Conservation (phyloP, 176 grass and related monocot genomes). For the Carex parvula region DNA sequence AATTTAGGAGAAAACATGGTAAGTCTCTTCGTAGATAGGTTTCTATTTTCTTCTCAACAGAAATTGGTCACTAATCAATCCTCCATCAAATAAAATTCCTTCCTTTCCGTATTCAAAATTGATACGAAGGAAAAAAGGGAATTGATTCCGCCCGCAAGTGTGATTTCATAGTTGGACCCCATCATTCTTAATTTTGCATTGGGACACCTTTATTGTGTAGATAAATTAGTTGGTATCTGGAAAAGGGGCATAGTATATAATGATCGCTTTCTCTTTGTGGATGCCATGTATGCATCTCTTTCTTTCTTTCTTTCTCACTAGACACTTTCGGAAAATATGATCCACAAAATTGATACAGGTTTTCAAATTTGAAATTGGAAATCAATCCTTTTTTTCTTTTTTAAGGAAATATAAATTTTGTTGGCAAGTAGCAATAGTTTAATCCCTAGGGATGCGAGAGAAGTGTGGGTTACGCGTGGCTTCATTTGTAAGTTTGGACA, state of each 20-base stretch:
- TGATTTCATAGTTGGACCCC: not conserved
- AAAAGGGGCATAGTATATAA: no score
- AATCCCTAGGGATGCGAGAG: not conserved
- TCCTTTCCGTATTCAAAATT: not conserved
- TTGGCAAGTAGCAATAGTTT: not conserved
- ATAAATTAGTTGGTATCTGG: no score
- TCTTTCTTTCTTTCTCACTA: no score
- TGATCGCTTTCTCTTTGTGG: no score
- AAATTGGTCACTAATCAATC: not conserved
- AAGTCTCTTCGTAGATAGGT: not conserved
- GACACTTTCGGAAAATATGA: not conserved
- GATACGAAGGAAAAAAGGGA: not conserved
- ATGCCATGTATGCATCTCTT: not conserved
- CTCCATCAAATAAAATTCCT: not conserved
- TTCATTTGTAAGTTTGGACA: not conserved
- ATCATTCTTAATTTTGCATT: not conserved
- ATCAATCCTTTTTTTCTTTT: not conserved
- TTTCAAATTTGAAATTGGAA: not conserved
- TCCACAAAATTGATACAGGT: not conserved
- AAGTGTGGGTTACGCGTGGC: not conserved
- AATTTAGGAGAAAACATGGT: not conserved
- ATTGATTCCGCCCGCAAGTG: not conserved
- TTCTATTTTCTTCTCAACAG: not conserved
- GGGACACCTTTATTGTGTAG: no score
- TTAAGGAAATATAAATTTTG: not conserved